Percentiles rank a stretch among this genome's conserved stretches.
These are phyloP conservation scores for Serendipita sp. DNA, from an alignment of 768 basidiomycete species.

Conservation along the genomic window DNA sequence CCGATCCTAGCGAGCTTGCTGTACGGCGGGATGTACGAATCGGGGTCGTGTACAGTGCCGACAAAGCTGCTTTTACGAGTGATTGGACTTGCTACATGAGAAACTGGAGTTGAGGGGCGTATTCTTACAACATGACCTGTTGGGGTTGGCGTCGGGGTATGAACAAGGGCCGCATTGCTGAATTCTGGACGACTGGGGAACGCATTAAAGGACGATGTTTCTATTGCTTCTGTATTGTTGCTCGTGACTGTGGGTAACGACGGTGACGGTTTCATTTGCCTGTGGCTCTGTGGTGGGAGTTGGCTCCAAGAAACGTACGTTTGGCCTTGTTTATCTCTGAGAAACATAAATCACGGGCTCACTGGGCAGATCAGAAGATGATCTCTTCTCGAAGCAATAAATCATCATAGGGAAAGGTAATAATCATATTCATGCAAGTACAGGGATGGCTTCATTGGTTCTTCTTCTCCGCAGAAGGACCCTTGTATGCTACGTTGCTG, in stretches of 20 bases:
- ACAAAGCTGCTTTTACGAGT: not conserved
- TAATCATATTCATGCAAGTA: not conserved
- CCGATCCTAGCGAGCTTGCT: not conserved
- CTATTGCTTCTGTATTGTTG: not conserved
- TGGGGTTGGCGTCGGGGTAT: not conserved
- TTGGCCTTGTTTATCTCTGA: no score
- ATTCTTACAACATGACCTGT: not conserved
- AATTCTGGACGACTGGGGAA: not conserved
- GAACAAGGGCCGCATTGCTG: not conserved
- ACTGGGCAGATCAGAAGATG: not conserved
- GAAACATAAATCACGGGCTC: not conserved
- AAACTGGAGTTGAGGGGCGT: not conserved
- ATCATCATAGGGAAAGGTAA: not conserved
- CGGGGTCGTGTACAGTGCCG: constrained; percentile 1
- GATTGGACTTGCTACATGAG: not conserved
- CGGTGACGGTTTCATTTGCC: not conserved
- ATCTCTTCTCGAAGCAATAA: no score
- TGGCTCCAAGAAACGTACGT: not conserved
- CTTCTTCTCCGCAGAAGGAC: not conserved
- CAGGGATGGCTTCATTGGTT: not conserved
- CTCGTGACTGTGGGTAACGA: not conserved
- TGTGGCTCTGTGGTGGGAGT: not conserved
- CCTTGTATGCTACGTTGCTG: not conserved
- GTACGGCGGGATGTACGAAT: not conserved
- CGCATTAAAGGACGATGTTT: not conserved